Conservation (phyloP, 805 yeast genomes). For the Tetrapisispora namnaoensis region DNA sequence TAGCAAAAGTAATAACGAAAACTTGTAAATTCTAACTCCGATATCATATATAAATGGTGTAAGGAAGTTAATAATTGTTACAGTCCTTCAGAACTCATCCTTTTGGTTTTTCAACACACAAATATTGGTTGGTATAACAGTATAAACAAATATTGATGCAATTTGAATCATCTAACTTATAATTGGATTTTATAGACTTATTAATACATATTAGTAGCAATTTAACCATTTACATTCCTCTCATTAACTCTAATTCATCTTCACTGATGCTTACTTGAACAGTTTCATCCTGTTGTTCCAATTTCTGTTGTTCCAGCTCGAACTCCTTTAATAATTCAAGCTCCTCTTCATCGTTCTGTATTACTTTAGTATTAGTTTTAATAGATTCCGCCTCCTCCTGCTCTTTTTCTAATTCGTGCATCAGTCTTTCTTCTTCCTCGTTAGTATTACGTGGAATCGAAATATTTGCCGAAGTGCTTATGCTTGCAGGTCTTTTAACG, state of each 20-base stretch:
- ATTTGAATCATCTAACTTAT: too few species aligned
- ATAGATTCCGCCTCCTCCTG: neutral
- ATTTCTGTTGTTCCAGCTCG: constrained; percentile 1
- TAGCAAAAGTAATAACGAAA: constrained; percentile 44
- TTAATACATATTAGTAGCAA: too few species aligned
- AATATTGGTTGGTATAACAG: too few species aligned
- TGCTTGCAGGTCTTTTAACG: neutral
- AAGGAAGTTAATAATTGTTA: too few species aligned
- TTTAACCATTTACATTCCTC: neutral
- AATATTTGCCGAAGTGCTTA: neutral
- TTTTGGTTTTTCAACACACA: too few species aligned
- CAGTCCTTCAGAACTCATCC: too few species aligned
- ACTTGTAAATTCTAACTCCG: constrained; percentile 39
- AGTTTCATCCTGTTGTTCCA: neutral
- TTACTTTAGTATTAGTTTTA: neutral
- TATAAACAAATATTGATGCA: neutral
- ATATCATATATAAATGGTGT: too few species aligned
- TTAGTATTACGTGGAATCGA: too few species aligned
- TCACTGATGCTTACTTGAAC: constrained; percentile 4
- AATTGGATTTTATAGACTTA: neutral
- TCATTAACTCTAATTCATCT: constrained; percentile 1
- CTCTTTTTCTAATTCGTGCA: neutral
- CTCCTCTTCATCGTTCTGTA: neutral
- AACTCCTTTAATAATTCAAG: constrained; percentile 2
- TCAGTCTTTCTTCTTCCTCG: neutral